Evolutionary conservation across 2,329 filamentous ascomycete genomes (phyloP).

Genomic region (Seiridium cupressi): DNA sequence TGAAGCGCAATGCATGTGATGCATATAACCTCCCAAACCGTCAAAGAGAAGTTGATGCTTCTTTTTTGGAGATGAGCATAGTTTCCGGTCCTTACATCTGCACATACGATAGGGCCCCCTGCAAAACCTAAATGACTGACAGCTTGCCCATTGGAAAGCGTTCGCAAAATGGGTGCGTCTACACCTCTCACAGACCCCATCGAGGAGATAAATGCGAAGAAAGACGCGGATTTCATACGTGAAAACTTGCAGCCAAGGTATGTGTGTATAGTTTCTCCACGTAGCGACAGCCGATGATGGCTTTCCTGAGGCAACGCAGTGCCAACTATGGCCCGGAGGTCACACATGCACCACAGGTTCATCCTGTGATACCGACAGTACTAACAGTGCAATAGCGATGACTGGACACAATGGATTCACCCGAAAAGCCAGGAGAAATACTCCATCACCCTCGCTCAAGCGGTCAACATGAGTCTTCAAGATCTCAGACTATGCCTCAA

Average conservation of each 20-base stretch:
- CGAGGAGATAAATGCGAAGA: slow-evolving; percentile 45
- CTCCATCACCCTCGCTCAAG: slow-evolving; percentile 39
- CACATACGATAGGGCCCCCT: too few relatives aligned
- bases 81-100: too few relatives aligned
- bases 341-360: too few relatives aligned
- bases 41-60: neutral
- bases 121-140: neutral
- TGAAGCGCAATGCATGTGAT: neutral
- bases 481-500: slow-evolving; percentile 54
- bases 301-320: too few relatives aligned
- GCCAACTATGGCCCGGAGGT: too few relatives aligned
- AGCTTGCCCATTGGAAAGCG: neutral
- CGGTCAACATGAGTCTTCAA: slow-evolving; percentile 34
- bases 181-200: slow-evolving; percentile 32
- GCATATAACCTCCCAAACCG: neutral
- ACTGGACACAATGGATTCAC: slow-evolving; percentile 47
- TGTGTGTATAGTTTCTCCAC: slow-evolving; percentile 13
- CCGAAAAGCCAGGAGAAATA: slow-evolving; percentile 41
- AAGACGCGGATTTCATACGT: slow-evolving; percentile 45
- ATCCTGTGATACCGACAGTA: neutral
- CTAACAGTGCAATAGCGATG: neutral
- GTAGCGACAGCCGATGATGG: too few relatives aligned
- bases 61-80: neutral
- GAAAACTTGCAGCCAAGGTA: slow-evolving; percentile 49
- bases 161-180: neutral